These are phyloP conservation scores for Adansonia digitata DNA, from an alignment of 345 rosid species.

Conservation along the genomic window DNA sequence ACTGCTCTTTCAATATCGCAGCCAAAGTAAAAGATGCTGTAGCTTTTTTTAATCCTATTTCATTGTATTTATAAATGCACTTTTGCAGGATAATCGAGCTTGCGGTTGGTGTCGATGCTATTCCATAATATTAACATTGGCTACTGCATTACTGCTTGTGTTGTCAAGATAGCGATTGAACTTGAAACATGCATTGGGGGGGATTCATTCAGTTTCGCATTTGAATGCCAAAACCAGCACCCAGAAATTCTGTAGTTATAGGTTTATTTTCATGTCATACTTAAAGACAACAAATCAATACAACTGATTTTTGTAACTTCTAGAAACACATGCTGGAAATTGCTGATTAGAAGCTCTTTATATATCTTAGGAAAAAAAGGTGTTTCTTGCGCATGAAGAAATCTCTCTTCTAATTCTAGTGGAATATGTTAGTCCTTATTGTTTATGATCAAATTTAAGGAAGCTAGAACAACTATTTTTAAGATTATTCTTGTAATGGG, in stretches of 20 bases:
- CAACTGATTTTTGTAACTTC: conserved; percentile 10
- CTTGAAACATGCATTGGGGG: no score
- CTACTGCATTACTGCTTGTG: conserved; percentile 30
- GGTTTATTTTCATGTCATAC: conserved; percentile 17
- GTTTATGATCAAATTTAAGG: neutral
- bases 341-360: conserved; percentile 28
- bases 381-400: conserved; percentile 2
- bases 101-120: conserved; percentile 17
- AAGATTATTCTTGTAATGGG: neutral
- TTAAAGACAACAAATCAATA: conserved; percentile 7
- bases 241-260: neutral
- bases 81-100: conserved; percentile 39
- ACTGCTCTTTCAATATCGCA: neutral
- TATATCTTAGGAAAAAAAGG: conserved; percentile 20
- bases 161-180: conserved; percentile 32
- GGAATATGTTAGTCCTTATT: neutral
- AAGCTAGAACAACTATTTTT: neutral
- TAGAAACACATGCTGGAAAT: conserved; percentile 10
- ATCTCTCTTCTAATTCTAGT: neutral
- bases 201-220: neutral
- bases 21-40: neutral
- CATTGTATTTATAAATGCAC: neutral
- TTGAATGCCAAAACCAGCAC: conserved; percentile 12
- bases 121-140: conserved; percentile 23
- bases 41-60: neutral